Conservation (phyloP, 1,284 basidiomycete species). For the Ceratobasidium sp. region DNA sequence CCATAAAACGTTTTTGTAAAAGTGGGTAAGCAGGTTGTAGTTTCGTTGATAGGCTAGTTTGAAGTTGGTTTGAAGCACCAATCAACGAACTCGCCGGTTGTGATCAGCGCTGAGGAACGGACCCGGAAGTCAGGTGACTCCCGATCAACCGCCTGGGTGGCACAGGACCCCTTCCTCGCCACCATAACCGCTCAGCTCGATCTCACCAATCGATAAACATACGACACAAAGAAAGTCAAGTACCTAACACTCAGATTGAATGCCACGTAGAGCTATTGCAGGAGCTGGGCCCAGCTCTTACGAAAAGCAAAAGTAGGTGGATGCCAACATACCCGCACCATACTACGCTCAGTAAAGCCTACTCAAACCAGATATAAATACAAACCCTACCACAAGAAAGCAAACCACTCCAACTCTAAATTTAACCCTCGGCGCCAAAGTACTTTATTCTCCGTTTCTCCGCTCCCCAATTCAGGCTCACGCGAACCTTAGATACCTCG, state of each 20-base stretch:
- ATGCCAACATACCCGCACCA: neutral
- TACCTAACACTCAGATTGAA: neutral
- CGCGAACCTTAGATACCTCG: slow-evolving; percentile 2
- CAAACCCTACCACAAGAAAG: slow-evolving; percentile 28
- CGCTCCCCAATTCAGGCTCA: neutral
- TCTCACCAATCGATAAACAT: neutral
- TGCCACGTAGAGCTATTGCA: neutral
- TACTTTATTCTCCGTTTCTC: neutral
- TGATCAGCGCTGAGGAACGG: too few relatives aligned
- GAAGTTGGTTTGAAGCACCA: too few relatives aligned
- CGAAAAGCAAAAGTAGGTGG: slow-evolving; percentile 9
- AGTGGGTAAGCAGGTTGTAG: neutral
- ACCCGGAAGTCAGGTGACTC: slow-evolving; percentile 5
- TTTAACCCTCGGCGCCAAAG: neutral
- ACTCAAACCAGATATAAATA: slow-evolving; percentile 18
- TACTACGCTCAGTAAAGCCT: neutral
- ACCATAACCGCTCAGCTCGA: neutral
- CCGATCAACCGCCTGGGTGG: neutral
- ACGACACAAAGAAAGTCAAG: neutral
- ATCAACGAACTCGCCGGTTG: too few relatives aligned
- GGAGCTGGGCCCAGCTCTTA: neutral
- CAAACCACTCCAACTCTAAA: neutral
- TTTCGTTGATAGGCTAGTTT: neutral
- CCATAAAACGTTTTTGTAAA: slow-evolving; percentile 70
- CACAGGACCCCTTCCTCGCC: neutral